Evolutionary conservation across 1,139 yeast species (phyloP), one percentile per base, ranked within the genome.

Genomic region (Suhomyces yuchorum): DNA sequence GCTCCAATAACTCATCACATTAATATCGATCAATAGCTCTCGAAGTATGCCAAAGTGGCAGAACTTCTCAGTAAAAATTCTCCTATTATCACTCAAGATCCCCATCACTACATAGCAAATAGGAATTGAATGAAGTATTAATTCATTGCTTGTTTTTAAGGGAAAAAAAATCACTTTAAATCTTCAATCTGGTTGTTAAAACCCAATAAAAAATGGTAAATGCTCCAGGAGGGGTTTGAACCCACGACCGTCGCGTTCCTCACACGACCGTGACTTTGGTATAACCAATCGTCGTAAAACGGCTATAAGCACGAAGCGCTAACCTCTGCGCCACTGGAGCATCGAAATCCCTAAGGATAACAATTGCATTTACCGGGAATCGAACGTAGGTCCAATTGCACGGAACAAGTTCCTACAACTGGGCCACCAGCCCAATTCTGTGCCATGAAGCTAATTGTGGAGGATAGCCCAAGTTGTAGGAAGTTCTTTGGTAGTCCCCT

Each of bases 171-270:
- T n/a, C n/a, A n/a, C n/a, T n/a, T n/a, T n/a, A n/a, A n/a, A n/a
- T n/a, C n/a, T n/a, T n/a, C 30, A 9, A 9, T 26, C 12, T 26
- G 30, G 12, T 12, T 26, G 4, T 12, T 26, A 4, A 26, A 3
- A 26, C 8, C 3, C 12, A 17, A 30, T 14, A 51, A 55, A 59
- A 66, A 68, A 67, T 62, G 67, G 67, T 70, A 71, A 68, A 69
- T 74, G 78, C 77, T 73, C 77, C 73, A 72, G 78, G 78, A 72
- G 78, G 78, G 78, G 78, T 69, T 73, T 71, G 79, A 74, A 74
- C 79, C 78, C 78, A 73, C 78, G 78, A 73, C 79, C 78, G 76
- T 74, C 78, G 79, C 79, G 78, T 74, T 72, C 77, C 79, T 73
- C 77, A 73, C 78, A 72, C 78, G 78, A 73, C 78, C 77, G 78